Conservation (phyloP, 1,139 yeast genomes). For the Taphrina confusa region DNA sequence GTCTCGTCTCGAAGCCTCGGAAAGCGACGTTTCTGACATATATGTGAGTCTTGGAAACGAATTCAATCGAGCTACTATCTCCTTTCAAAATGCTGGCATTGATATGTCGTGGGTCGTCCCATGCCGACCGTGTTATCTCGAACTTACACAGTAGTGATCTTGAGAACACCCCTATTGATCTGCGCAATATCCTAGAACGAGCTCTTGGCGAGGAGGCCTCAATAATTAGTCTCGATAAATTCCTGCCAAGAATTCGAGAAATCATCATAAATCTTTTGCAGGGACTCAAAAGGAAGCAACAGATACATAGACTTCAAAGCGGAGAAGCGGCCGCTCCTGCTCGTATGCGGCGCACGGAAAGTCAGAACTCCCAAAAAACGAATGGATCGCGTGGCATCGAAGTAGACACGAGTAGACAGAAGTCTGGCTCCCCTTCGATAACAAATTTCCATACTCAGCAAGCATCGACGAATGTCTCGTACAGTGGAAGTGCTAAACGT, state of each 20-base stretch:
- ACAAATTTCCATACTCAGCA: conserved; percentile 3
- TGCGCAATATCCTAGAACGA: conserved; percentile 76
- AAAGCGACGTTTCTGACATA: conserved; percentile 82
- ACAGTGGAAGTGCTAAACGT: neutral
- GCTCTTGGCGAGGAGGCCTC: conserved; percentile 86
- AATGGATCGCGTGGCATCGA: conserved; percentile 19
- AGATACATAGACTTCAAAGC: conserved; percentile 45
- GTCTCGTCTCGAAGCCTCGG: conserved; percentile 80
- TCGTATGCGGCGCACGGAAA: conserved; percentile 2
- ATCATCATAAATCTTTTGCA: conserved; percentile 80
- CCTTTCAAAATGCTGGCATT: conserved; percentile 67
- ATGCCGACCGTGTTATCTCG: neutral
- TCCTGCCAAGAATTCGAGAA: conserved; percentile 80
- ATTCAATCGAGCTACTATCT: conserved; percentile 79
- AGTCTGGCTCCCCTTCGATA: conserved; percentile 6
- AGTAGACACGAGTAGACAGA: conserved; percentile 13
- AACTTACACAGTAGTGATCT: conserved; percentile 51
- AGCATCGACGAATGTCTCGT: neutral
- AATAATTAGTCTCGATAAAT: conserved; percentile 75
- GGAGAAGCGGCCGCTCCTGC: conserved; percentile 28
- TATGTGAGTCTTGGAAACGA: conserved; percentile 93
- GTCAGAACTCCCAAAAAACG: neutral
- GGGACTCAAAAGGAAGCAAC: conserved; percentile 78
- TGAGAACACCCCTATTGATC: conserved; percentile 73
- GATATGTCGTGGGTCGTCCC: conserved; percentile 51